Evolutionary conservation across 441 rosid species (phyloP).

Genomic region (Erodium trifolium): DNA sequence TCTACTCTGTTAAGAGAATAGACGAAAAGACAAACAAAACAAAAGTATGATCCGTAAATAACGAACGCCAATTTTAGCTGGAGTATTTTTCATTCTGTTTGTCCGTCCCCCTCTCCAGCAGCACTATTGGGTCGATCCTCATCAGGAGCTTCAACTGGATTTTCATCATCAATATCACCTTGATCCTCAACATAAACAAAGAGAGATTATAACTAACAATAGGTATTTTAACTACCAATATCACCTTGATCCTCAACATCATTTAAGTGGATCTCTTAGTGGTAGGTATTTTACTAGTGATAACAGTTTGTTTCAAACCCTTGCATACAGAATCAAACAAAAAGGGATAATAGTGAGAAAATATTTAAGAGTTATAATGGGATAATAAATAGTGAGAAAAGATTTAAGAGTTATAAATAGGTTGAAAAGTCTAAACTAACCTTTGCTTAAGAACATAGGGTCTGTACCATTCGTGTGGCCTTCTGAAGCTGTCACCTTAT

Average conservation of each 20-base stretch:
- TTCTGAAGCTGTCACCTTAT: constrained; percentile 68
- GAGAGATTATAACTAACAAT: not conserved
- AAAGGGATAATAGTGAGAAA: constrained; percentile 10
- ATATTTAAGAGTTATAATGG: not conserved
- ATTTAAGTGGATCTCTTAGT: constrained; percentile 69
- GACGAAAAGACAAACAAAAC: not conserved
- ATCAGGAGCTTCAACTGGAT: constrained; percentile 26
- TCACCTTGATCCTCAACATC: too few species aligned
- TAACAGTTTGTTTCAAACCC: constrained; percentile 67
- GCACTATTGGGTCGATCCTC: constrained; percentile 22
- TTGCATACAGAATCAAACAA: constrained; percentile 21
- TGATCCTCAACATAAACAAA: constrained; percentile 39
- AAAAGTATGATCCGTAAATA: not conserved
- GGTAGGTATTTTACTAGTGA: constrained; percentile 71
- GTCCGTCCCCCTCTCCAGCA: constrained; percentile 19
- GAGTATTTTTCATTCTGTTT: constrained; percentile 18
- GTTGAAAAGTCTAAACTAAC: constrained; percentile 28
- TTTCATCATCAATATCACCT: constrained; percentile 29
- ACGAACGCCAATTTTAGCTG: not conserved
- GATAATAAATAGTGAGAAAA: not conserved
- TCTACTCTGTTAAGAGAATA: not conserved
- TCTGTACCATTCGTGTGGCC: constrained; percentile 82
- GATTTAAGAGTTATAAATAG: constrained; percentile 2
- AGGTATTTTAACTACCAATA: too few species aligned
- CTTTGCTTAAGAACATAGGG: constrained; percentile 86